Percentiles rank a stretch among this genome's conserved stretches.
Conservation (phyloP, 352 stramenopile species). For the Globisporangium solare region DNA sequence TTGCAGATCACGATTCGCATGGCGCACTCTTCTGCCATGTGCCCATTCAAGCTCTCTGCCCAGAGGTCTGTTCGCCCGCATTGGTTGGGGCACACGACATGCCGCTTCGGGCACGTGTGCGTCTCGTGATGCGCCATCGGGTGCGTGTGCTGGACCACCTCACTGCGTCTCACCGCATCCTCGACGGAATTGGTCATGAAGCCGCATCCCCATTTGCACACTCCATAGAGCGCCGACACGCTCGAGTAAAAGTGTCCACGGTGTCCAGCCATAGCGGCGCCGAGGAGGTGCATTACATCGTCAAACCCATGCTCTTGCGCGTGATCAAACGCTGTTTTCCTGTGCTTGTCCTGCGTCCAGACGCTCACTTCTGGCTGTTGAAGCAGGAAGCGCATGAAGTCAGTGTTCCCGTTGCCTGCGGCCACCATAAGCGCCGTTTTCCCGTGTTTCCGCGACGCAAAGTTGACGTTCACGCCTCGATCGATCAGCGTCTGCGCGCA, state of each 20-base stretch:
- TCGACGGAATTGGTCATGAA: slow-evolving; percentile 35
- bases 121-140: slow-evolving; percentile 46
- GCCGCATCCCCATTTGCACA: slow-evolving; percentile 67
- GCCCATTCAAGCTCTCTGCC: slow-evolving; percentile 36
- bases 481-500: slow-evolving; percentile 54
- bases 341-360: slow-evolving; percentile 22
- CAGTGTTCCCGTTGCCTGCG: slow-evolving; percentile 36
- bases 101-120: slow-evolving; percentile 40
- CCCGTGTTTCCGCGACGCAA: slow-evolving; percentile 19
- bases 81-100: slow-evolving; percentile 34
- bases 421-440: slow-evolving; percentile 62
- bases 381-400: slow-evolving; percentile 56
- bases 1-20: slow-evolving; percentile 37
- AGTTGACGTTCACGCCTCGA: slow-evolving; percentile 48
- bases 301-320: slow-evolving; percentile 25
- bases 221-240: slow-evolving; percentile 35
- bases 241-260: slow-evolving; percentile 30
- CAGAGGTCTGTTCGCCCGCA: slow-evolving; percentile 32
- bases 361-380: slow-evolving; percentile 31
- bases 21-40: slow-evolving; percentile 30
- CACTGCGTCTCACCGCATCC: slow-evolving; percentile 21
- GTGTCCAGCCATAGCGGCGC: slow-evolving; percentile 38
- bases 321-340: slow-evolving; percentile 41
- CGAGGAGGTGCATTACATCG: slow-evolving; percentile 30
- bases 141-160: slow-evolving; percentile 25